Evolutionary conservation across 371 early-diverging fungal genomes (phyloP), one percentile per base, ranked within the genome.

Genomic region (Fennellomyces sp.): DNA sequence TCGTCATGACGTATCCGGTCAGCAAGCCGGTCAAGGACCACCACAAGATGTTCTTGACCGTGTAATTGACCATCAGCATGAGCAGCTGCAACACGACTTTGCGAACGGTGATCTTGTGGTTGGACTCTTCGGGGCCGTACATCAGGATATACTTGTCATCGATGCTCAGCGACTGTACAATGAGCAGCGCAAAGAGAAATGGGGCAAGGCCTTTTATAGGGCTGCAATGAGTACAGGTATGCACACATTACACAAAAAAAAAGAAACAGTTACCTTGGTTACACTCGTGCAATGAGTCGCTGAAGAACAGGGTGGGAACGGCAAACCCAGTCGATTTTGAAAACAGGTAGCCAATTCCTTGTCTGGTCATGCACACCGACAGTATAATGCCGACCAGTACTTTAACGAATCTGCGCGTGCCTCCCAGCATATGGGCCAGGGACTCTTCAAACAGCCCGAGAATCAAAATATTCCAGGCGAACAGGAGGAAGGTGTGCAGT

Each of bases 251-350:
- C n/a, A n/a, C n/a, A n/a, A n/a, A 36, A 36, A 36, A 36, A 36
- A 36, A 36, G 49, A 49, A 21, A 49, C 13, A 25, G 53, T 64
- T 78, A 84, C 87, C 87, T 73, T 83, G 75, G 61, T 68, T 85
- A 66, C 84, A 85, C 52, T 87, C 88, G 58, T 83, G 84, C 64
- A 84, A 66, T 5, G 82, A 68, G 57, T 87, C 80, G 53, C 81
- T 84, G 57, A 87, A 87, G 54, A 87, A 85, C 28, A 87, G 61
- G 1, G 63, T 62, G 19, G 88, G 88, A 29, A 84, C 56, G 0
- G 81, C 79, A 75, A 75, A 87, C 1, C 88, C 88, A 8, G 81
- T 80, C 0, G 80, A 72, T 45, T 79, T 80, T 30, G 84, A 82
- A 64, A 87, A 87, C 11, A 81, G 5, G 58, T 76, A 81, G 11